Evolutionary conservation across 2,329 filamentous ascomycete genomes (phyloP), one percentile per base, ranked within the genome.

Genomic region (Aspergillus persii): DNA sequence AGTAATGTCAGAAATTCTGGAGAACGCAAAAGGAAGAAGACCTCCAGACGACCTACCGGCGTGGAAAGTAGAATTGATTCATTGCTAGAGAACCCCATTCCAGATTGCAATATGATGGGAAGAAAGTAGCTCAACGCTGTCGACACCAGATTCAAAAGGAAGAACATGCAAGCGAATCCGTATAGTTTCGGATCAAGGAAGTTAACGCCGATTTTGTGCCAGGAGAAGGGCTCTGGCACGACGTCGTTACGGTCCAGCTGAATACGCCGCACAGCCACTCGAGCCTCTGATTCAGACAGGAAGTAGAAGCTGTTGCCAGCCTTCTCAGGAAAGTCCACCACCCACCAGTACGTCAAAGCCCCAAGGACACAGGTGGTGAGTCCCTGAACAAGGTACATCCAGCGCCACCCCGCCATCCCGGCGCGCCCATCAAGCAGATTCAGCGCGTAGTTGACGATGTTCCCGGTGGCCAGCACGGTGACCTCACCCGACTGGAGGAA

Each of bases 331-430:
- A 90, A 89, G 67, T 89, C 86, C 47, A 89, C 79, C 76, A 90
- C 89, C 87, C 87, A 89, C 80, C 86, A 88, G 67, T 86, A 89
- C 0, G 86, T 88, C 11, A 81, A 59, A 31, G 87, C 66, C 3
- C 86, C 86, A 23, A 90, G 74, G 26, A 85, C 57, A 60, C 81
- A 80, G 4, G 87, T 81, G 63, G 89, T 84, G 8, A 84, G 67
- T 0, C 87, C 87, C 65, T 89, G 86, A 0, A 89, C 84, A 0
- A 89, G 71, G 63, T 86, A 90, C 86, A 89, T 89, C 80, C 84
- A 89, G 30, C 85, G 82, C 86, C 87, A 89, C 2, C 87, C 86
- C 8, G 81, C 80, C 27, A 89, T 68, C 4, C 83, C 83, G 2
- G 76, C 78, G 8, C 71, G 76, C 1, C 86, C 85, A 63, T 88